Conservation (phyloP, 2,329 filamentous ascomycete species). For the Cercospora janseana region DNA sequence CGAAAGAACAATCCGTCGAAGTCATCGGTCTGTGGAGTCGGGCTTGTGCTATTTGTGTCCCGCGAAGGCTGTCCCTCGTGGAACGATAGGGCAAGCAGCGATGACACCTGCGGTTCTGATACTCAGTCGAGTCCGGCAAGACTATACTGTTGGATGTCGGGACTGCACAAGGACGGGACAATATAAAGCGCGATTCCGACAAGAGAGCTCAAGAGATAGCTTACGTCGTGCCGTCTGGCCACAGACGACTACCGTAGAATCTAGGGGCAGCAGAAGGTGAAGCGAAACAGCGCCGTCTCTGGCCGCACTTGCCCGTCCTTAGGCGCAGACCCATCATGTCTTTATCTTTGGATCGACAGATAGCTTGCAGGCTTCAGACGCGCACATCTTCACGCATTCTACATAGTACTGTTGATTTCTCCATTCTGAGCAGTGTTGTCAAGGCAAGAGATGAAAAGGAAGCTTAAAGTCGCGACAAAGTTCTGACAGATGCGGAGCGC, state of each 20-base stretch:
- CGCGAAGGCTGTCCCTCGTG: too few species aligned
- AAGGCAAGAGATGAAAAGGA: neutral
- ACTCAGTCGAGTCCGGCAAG: too few species aligned
- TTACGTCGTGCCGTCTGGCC: neutral
- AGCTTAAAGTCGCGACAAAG: conserved; percentile 6
- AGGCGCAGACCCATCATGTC: neutral
- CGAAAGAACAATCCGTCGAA: neutral
- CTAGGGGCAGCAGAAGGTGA: too few species aligned
- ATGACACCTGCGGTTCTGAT: too few species aligned
- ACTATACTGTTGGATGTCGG: too few species aligned
- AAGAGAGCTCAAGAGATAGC: neutral
- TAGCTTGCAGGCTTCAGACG: neutral
- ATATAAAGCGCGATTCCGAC: too few species aligned
- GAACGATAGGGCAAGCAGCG: conserved; percentile 1
- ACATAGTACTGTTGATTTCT: neutral
- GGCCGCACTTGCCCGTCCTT: neutral
- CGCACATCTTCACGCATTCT: neutral
- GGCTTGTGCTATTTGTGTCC: too few species aligned
- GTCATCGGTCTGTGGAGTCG: too few species aligned
- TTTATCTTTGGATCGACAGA: neutral
- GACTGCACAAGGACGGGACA: too few species aligned
- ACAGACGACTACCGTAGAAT: neutral
- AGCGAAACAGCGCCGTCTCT: neutral
- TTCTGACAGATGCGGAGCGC: neutral
- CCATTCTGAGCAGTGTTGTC: neutral